phyloP scores from a whole-genome alignment of 805 yeast species.

The Sugiyamaella boreocaroliniensis region DNA sequence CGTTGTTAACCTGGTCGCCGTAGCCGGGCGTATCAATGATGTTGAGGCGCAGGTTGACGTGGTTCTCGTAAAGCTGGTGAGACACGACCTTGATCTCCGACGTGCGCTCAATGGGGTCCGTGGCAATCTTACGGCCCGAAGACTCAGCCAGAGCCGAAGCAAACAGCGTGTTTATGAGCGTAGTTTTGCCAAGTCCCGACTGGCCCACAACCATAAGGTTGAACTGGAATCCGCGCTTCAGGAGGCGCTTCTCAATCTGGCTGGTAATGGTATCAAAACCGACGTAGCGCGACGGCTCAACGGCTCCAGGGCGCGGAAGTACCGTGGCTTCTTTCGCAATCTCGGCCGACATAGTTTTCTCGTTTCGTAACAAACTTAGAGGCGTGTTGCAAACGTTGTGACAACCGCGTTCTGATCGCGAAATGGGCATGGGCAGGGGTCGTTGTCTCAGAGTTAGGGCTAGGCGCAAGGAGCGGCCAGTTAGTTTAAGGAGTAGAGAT shows the following conservation, averaged over 20 bases:
- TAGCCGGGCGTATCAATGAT: constrained; percentile 97
- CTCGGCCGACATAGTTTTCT: background rate
- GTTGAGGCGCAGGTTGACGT: constrained; percentile 77
- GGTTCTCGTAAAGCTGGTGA: constrained; percentile 65
- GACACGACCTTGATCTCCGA: constrained; percentile 57
- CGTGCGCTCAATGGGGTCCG: constrained; percentile 76
- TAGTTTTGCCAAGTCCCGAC: constrained; percentile 92
- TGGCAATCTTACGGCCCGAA: constrained; percentile 59
- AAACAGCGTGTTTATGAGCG: constrained; percentile 84
- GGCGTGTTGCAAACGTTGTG: too few species aligned
- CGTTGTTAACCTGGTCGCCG: constrained; percentile 94
- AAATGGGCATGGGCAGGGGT: background rate
- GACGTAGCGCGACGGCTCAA: constrained; percentile 50
- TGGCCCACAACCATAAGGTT: constrained; percentile 88
- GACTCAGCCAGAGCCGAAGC: constrained; percentile 71
- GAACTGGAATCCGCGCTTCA: constrained; percentile 90
- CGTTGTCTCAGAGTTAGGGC: background rate
- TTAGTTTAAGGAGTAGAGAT: too few species aligned
- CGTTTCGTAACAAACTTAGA: too few species aligned
- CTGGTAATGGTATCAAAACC: constrained; percentile 95
- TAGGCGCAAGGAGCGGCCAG: too few species aligned
- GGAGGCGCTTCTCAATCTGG: constrained; percentile 86
- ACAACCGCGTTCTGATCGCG: background rate
- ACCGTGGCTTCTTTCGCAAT: background rate
- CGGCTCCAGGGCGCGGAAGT: constrained; percentile 1